Base-by-base conservation (phyloP, 2,329 filamentous ascomycete genomes). In the Stachybotrys echinatus region DNA sequence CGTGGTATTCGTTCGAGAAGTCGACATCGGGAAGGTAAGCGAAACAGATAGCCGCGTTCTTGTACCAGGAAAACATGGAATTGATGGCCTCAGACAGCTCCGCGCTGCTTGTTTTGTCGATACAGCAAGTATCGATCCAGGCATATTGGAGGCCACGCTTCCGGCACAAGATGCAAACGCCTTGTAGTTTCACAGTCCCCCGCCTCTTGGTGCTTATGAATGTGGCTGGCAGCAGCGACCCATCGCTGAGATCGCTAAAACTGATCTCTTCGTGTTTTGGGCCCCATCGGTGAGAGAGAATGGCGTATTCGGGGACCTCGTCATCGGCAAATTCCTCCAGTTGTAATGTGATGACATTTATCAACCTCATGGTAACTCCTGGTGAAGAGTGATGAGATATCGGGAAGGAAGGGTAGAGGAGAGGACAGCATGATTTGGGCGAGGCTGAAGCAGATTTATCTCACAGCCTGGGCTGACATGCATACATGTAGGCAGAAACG, bases 61-160 rank as follows among this genome's bases (percentile, higher is more conserved):
- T 23, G 40, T 55, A 55, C 49, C 49, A 55, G 40, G 31, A 31
- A 42, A 39, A 54, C 52, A 54, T 54, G 48, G 52, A 52, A 39
- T 54, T 51, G 54, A 55, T 54, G 44, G 52, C 52, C 23, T 54
- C 49, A 6, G 48, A 48, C 23, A 54, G 48, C 27, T 54, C 52
- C 21, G 54, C 43, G 37, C 40, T 43, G 19, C 46, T 49, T 6
- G 47, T 34, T 42, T 50, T 52, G 48, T 55, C 52, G 45, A 55
- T 55, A 40, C 54, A 55, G 48, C 54, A 55, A 10, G 52, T 55
- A 18, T 55, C 54, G 10, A 55, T 39, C 54, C 54, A 55, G 42
- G 42, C 47, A 27, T 47, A 50, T 23, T 19, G 7, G 20, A 12
- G 22, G 19, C 21, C 42, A 19, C 17, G 6, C 42, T 52, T 46